phyloP scores from a whole-genome alignment of 1,284 basidiomycete genomes.

The Puccinia coronata region DNA sequence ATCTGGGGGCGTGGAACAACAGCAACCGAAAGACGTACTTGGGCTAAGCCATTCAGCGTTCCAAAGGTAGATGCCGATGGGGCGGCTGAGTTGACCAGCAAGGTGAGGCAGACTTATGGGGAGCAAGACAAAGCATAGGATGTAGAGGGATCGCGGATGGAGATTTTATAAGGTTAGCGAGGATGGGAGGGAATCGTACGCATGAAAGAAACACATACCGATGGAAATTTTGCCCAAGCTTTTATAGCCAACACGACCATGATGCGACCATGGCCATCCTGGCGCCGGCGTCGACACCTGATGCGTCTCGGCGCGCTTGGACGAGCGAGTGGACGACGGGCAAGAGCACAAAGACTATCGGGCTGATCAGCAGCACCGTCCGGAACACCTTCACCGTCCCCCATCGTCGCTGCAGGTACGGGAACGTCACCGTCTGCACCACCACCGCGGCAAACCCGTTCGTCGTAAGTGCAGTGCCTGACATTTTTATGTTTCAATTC shows the following conservation, averaged over 20 bases:
- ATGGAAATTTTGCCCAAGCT: constrained; percentile 16
- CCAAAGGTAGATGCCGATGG: constrained; percentile 41
- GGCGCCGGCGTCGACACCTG: constrained; percentile 9
- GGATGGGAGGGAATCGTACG: too few species aligned
- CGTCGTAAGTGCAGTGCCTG: constrained; percentile 38
- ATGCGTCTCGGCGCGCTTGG: neutral
- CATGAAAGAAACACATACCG: constrained; percentile 24
- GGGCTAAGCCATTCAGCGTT: constrained; percentile 41
- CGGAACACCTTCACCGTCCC: constrained; percentile 37
- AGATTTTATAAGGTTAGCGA: too few species aligned
- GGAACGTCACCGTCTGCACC: constrained; percentile 31
- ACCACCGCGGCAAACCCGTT: constrained; percentile 32
- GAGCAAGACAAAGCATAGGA: too few species aligned
- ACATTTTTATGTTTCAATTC: neutral
- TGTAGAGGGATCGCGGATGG: too few species aligned
- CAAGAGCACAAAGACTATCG: constrained; percentile 16
- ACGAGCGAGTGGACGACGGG: constrained; percentile 12
- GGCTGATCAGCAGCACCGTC: constrained; percentile 10
- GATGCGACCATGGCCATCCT: constrained; percentile 14
- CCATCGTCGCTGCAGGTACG: constrained; percentile 24
- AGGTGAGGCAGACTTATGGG: constrained; percentile 34
- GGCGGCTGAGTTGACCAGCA: constrained; percentile 39
- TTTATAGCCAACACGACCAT: constrained; percentile 35
- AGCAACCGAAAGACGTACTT: constrained; percentile 22
- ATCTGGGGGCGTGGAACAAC: neutral